Conservation (phyloP, 2,329 filamentous ascomycete species). For the Zymoseptoria pseudotritici region DNA sequence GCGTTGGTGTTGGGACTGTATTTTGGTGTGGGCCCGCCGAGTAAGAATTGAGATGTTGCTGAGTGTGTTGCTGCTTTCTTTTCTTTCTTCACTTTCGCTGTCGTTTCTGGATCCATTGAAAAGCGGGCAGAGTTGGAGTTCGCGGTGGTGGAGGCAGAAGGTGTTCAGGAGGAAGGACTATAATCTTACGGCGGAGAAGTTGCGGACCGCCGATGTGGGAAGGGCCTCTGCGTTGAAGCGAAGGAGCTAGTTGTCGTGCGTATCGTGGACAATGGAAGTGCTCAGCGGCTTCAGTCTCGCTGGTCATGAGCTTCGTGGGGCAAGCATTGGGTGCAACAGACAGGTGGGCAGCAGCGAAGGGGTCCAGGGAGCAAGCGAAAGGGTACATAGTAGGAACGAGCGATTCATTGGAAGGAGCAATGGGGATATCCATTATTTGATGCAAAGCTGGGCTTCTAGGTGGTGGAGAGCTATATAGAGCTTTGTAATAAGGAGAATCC, state of each 20-base stretch:
- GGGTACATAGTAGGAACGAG: background rate
- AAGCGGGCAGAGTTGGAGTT: background rate
- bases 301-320: too few species aligned
- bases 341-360: background rate
- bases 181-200: background rate
- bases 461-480: background rate
- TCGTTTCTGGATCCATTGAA: background rate
- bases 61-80: background rate
- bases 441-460: background rate
- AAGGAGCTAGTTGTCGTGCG: background rate
- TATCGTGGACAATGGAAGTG: background rate
- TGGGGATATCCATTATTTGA: background rate
- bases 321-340: background rate
- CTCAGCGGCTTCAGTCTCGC: too few species aligned
- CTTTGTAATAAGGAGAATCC: background rate
- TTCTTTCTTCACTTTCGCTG: background rate
- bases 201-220: background rate
- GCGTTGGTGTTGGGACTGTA: slow-evolving; percentile 44
- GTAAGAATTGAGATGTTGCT: background rate
- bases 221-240: background rate
- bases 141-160: background rate
- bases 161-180: background rate
- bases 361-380: background rate
- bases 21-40: slow-evolving; percentile 30
- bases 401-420: background rate